These are phyloP conservation scores for Ceratopteris richardii DNA, from an alignment of 75 land plant species.

Conservation along the genomic window DNA sequence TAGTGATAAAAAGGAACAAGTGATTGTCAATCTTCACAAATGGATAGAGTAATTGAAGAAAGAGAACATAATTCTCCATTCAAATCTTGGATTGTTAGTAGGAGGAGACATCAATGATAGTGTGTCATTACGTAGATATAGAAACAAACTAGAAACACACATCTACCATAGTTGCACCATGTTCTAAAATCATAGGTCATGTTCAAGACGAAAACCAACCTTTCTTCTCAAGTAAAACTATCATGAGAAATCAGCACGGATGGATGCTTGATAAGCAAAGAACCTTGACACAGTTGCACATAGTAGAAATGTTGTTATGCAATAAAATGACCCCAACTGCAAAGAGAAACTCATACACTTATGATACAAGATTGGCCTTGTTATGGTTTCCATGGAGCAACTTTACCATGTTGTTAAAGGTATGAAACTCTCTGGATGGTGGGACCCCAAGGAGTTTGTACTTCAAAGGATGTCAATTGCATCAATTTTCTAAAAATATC, in stretches of 20 bases:
- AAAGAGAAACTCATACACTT: neutral
- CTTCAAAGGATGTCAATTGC: no score
- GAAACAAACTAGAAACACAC: neutral
- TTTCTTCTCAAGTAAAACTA: neutral
- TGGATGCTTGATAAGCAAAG: constrained; percentile 10
- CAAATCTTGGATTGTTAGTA: constrained; percentile 11
- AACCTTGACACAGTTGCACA: constrained; percentile 1
- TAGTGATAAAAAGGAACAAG: no score
- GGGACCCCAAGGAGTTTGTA: no score
- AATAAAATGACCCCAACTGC: constrained; percentile 1
- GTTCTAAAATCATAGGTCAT: neutral
- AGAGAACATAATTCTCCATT: constrained; percentile 20
- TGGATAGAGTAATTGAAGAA: constrained; percentile 19
- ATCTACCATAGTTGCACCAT: neutral
- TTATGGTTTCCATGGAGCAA: no score
- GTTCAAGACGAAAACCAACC: constrained; percentile 1
- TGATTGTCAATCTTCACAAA: constrained; percentile 21
- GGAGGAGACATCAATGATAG: neutral
- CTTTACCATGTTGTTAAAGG: no score
- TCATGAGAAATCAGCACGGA: neutral
- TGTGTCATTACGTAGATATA: neutral
- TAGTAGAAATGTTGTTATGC: neutral
- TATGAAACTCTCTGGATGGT: no score
- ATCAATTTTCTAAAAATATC: no score
- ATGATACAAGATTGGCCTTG: no score